These are phyloP conservation scores for Lactarius tabidus DNA, from an alignment of 768 basidiomycete genomes.

Conservation along the genomic window DNA sequence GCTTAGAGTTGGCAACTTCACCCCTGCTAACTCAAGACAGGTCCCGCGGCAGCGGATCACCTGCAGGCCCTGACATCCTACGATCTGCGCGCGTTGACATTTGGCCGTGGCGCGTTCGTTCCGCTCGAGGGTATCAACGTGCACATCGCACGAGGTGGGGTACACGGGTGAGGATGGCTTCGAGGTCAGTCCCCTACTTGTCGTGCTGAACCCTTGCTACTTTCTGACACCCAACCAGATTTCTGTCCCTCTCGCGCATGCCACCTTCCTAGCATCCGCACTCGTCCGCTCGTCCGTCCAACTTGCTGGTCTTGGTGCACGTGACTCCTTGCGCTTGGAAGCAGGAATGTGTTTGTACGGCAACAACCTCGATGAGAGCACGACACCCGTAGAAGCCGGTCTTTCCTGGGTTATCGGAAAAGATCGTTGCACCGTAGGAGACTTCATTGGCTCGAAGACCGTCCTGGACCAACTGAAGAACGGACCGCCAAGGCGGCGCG, in stretches of 20 bases:
- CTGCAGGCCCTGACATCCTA: constrained; percentile 73
- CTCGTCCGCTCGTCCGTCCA: constrained; percentile 67
- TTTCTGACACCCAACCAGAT: constrained; percentile 47
- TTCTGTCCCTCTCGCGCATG: constrained; percentile 77
- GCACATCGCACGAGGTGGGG: constrained; percentile 89
- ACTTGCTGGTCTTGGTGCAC: constrained; percentile 85
- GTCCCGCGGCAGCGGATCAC: constrained; percentile 77
- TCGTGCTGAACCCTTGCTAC: not conserved
- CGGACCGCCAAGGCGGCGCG: constrained; percentile 70
- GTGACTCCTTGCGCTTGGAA: constrained; percentile 92
- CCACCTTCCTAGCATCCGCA: constrained; percentile 61
- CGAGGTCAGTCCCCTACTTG: constrained; percentile 52
- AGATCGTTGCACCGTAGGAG: constrained; percentile 62
- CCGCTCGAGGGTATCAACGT: constrained; percentile 74
- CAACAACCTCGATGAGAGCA: constrained; percentile 84
- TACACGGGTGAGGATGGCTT: constrained; percentile 99
- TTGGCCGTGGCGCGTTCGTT: constrained; percentile 80
- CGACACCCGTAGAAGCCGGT: constrained; percentile 86
- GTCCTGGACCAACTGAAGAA: constrained; percentile 76
- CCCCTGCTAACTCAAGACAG: constrained; percentile 34
- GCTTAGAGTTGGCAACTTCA: not conserved
- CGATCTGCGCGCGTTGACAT: constrained; percentile 70
- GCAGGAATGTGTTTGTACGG: constrained; percentile 98
- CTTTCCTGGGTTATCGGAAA: constrained; percentile 93
- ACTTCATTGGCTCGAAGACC: constrained; percentile 75